Evolutionary conservation across 257 asterid genomes (phyloP).

Genomic region (Rehmannia glutinosa): DNA sequence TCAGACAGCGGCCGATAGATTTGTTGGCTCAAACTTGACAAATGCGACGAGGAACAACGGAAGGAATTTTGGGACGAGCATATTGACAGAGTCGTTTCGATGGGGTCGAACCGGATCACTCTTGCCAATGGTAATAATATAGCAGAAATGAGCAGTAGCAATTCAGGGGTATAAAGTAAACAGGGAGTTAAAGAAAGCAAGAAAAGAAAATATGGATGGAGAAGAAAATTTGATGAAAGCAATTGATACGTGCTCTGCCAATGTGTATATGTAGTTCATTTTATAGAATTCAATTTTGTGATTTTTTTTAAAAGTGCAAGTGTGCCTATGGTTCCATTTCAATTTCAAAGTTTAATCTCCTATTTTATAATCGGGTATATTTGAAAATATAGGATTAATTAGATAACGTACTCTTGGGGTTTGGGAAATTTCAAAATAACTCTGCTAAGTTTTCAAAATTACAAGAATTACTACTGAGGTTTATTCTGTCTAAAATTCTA

Average conservation of each 20-base stretch:
- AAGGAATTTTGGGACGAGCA: conserved; percentile 39
- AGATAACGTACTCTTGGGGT: too few relatives aligned
- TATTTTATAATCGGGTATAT: too few relatives aligned
- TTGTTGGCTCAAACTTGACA: conserved; percentile 27
- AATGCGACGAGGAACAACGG: conserved; percentile 25
- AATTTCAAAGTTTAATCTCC: too few relatives aligned
- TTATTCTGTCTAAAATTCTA: too few relatives aligned
- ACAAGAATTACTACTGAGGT: too few relatives aligned
- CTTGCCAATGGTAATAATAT: conserved; percentile 17
- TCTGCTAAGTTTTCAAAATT: too few relatives aligned
- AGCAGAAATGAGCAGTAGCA: conserved; percentile 27
- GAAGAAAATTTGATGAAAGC: conserved; percentile 22
- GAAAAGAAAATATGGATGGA: conserved; percentile 2
- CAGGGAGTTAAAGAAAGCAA: background rate
- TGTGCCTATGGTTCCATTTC: background rate
- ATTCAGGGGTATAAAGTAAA: conserved; percentile 7
- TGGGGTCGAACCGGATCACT: conserved; percentile 30
- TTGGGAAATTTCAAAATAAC: too few relatives aligned
- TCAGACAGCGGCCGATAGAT: conserved; percentile 29
- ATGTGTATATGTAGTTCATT: conserved; percentile 27
- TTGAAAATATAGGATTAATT: too few relatives aligned
- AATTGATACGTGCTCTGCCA: conserved; percentile 21
- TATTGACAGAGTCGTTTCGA: conserved; percentile 4
- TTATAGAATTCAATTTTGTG: conserved; percentile 12
- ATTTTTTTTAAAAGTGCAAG: conserved; percentile 10